A percentile compares a stretch with the other conserved stretches of the same genome.
These are phyloP conservation scores for Amanita rimosa DNA, from an alignment of 768 basidiomycete species.

Conservation along the genomic window DNA sequence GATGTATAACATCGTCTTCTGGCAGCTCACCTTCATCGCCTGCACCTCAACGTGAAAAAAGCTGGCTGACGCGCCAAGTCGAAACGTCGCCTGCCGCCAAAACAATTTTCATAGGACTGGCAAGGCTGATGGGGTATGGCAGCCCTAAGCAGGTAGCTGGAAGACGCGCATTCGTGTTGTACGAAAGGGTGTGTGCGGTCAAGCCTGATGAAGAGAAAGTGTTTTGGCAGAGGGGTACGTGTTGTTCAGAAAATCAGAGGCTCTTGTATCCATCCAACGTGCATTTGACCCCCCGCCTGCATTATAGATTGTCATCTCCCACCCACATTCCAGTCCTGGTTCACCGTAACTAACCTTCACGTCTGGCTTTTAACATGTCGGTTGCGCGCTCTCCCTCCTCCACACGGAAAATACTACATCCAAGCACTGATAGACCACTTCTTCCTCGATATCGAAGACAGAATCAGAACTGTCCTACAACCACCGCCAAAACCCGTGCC, in stretches of 20 bases:
- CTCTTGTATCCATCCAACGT: background rate
- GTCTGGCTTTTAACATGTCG: constrained; percentile 86
- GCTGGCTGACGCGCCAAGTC: constrained; percentile 47
- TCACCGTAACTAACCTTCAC: constrained; percentile 86
- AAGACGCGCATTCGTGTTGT: constrained; percentile 43
- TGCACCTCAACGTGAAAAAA: constrained; percentile 15
- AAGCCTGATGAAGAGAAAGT: constrained; percentile 45
- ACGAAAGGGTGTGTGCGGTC: constrained; percentile 42
- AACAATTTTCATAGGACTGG: constrained; percentile 34
- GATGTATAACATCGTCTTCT: background rate
- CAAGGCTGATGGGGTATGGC: constrained; percentile 45
- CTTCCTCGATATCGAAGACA: constrained; percentile 88
- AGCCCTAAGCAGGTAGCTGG: constrained; percentile 52
- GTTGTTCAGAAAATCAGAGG: too few species aligned
- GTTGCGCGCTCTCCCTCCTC: constrained; percentile 67
- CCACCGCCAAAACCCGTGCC: constrained; percentile 29
- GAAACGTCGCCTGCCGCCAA: constrained; percentile 36
- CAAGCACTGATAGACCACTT: constrained; percentile 90
- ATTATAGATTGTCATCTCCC: constrained; percentile 69
- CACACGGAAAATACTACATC: constrained; percentile 56
- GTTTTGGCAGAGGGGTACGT: constrained; percentile 60
- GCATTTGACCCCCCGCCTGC: background rate
- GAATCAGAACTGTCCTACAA: constrained; percentile 72
- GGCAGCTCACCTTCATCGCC: background rate
- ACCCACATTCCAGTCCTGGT: constrained; percentile 95